These are phyloP conservation scores for Tylopilus felleus DNA, from an alignment of 768 basidiomycete species.

Conservation along the genomic window DNA sequence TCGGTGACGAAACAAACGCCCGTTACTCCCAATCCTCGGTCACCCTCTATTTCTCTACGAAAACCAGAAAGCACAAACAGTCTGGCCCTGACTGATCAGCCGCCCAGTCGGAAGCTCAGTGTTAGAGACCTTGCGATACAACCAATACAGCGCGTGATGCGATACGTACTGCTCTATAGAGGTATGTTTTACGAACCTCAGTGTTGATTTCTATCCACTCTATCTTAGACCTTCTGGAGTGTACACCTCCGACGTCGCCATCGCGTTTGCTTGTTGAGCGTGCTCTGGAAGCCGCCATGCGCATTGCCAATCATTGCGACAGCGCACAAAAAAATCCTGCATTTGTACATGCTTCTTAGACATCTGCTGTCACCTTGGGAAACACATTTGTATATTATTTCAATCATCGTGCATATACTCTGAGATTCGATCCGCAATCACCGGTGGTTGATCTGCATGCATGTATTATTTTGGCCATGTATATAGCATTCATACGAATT, in stretches of 20 bases:
- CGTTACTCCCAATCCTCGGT: slow-evolving; percentile 3
- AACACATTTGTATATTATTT: background rate
- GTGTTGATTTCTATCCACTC: slow-evolving; percentile 1
- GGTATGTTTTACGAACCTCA: slow-evolving; percentile 36
- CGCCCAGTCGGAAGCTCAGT: slow-evolving; percentile 22
- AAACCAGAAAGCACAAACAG: background rate
- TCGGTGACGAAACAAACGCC: slow-evolving; percentile 7
- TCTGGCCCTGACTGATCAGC: background rate
- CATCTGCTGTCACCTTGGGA: background rate
- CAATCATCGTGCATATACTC: background rate
- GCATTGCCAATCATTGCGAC: slow-evolving; percentile 62
- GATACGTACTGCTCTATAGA: slow-evolving; percentile 59
- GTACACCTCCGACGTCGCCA: slow-evolving; percentile 47
- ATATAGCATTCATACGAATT: slow-evolving; percentile 11
- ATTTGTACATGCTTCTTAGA: slow-evolving; percentile 33
- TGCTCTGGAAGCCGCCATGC: slow-evolving; percentile 52
- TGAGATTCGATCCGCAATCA: background rate
- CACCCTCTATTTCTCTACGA: slow-evolving; percentile 1
- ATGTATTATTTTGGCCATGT: background rate
- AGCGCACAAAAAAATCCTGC: slow-evolving; percentile 54
- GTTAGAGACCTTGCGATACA: slow-evolving; percentile 61
- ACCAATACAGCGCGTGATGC: slow-evolving; percentile 60
- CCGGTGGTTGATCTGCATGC: background rate
- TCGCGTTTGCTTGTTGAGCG: slow-evolving; percentile 53
- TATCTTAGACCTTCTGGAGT: slow-evolving; percentile 46